phyloP scores from a whole-genome alignment of 371 early-diverging fungal species.

The Neoconidiobolus thromboides region DNA sequence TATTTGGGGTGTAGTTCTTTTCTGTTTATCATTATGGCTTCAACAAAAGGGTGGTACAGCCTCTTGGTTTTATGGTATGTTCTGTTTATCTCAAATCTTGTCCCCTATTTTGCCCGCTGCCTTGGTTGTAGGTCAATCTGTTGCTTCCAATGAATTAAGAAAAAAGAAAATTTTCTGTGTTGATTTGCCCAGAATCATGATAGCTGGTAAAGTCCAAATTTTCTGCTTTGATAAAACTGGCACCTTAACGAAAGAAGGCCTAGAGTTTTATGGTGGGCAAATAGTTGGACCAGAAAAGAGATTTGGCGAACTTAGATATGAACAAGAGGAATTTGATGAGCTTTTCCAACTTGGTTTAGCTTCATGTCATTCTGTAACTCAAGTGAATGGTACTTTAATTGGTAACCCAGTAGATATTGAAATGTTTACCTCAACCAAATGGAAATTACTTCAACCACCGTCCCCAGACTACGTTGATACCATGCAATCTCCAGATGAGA shows the following conservation, averaged over 20 bases:
- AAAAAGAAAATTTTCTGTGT: constrained; percentile 43
- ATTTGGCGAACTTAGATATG: neutral
- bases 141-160: constrained; percentile 51
- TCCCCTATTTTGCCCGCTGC: constrained; percentile 48
- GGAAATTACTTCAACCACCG: constrained; percentile 6
- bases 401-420: constrained; percentile 90
- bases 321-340: neutral
- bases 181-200: constrained; percentile 55
- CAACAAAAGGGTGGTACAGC: constrained; percentile 28
- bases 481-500: constrained; percentile 14
- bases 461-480: constrained; percentile 19
- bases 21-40: constrained; percentile 31
- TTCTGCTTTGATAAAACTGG: constrained; percentile 87
- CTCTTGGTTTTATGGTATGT: constrained; percentile 45
- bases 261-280: constrained; percentile 7
- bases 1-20: constrained; percentile 33
- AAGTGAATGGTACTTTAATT: constrained; percentile 41
- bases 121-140: constrained; percentile 70
- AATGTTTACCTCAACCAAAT: constrained; percentile 63
- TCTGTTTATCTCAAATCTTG: constrained; percentile 49
- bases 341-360: constrained; percentile 18
- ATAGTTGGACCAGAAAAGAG: neutral
- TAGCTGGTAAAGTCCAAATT: constrained; percentile 43
- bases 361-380: constrained; percentile 62
- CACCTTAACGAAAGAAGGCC: constrained; percentile 31